Conservation (phyloP, 352 stramenopile species). For the Phytopythium boreale region DNA sequence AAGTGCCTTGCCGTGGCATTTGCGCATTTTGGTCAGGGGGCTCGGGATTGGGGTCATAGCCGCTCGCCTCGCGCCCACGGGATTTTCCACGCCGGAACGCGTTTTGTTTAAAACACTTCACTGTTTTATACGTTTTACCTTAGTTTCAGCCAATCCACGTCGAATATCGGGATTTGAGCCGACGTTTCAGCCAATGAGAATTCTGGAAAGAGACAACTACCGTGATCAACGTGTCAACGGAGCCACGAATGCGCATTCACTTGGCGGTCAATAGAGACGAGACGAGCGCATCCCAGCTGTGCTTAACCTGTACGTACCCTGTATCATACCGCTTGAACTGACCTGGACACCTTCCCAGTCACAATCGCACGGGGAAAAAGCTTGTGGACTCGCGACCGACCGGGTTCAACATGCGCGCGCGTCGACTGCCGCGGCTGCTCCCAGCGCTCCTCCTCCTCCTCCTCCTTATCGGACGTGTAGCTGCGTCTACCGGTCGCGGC, state of each 20-base stretch:
- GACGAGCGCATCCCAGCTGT: not conserved
- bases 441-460: not conserved
- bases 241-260: slow-evolving; percentile 1
- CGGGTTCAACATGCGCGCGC: slow-evolving; percentile 14
- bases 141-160: not conserved
- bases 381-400: slow-evolving; percentile 18
- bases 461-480: not conserved
- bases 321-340: not conserved
- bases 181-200: not conserved
- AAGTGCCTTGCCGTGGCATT: not conserved
- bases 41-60: not conserved
- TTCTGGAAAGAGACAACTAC: not conserved
- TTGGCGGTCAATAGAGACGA: not conserved
- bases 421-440: not conserved
- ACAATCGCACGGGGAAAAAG: slow-evolving; percentile 20
- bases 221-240: not conserved
- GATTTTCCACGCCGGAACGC: slow-evolving; percentile 5
- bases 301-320: not conserved
- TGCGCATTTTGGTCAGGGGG: not conserved
- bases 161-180: no score
- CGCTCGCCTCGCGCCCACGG: not conserved
- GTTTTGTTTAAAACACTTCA: not conserved
- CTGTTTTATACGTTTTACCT: not conserved
- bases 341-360: not conserved
- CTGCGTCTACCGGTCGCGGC: not conserved